phyloP scores from a whole-genome alignment of 148 eudicot genomes.

The Drosera capensis region DNA sequence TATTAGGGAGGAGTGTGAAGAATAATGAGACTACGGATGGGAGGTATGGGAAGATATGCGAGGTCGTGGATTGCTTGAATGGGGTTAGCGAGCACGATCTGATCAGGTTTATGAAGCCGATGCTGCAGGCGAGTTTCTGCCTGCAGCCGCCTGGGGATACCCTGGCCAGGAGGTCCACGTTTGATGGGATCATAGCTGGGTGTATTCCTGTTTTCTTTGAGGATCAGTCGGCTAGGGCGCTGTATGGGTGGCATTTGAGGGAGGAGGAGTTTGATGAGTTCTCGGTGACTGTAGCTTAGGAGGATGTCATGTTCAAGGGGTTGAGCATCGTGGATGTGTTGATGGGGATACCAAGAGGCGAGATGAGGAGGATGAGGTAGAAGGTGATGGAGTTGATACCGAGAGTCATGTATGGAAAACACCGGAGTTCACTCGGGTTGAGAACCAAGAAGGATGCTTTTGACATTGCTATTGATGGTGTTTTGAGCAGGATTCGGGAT shows the following conservation, averaged over 20 bases:
- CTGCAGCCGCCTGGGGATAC: slow-evolving; percentile 94
- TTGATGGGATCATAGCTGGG: slow-evolving; percentile 66
- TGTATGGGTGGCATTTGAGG: slow-evolving; percentile 71
- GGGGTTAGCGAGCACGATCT: slow-evolving; percentile 81
- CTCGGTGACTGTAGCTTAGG: slow-evolving; percentile 64
- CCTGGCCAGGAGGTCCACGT: slow-evolving; percentile 67
- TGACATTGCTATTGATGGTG: slow-evolving; percentile 79
- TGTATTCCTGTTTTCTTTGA: slow-evolving; percentile 95
- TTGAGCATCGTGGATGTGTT: slow-evolving; percentile 60
- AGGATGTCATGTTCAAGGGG: slow-evolving; percentile 77
- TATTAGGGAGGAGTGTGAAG: slow-evolving; percentile 55
- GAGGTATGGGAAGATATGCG: slow-evolving; percentile 43
- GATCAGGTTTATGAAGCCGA: slow-evolving; percentile 69
- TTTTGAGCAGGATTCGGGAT: slow-evolving; percentile 45
- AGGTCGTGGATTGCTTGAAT: slow-evolving; percentile 76
- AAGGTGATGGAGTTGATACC: slow-evolving; percentile 65
- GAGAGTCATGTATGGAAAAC: slow-evolving; percentile 59
- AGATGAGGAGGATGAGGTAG: slow-evolving; percentile 81
- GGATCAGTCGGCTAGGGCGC: slow-evolving; percentile 53
- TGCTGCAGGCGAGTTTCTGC: slow-evolving; percentile 72
- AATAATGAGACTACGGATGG: slow-evolving; percentile 12
- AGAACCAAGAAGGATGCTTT: slow-evolving; percentile 75
- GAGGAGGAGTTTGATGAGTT: slow-evolving; percentile 39
- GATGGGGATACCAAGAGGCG: slow-evolving; percentile 41
- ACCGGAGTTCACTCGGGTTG: slow-evolving; percentile 84